Evolutionary conservation across 305 asterid species (phyloP).

Genomic region (Plantago rigida): DNA sequence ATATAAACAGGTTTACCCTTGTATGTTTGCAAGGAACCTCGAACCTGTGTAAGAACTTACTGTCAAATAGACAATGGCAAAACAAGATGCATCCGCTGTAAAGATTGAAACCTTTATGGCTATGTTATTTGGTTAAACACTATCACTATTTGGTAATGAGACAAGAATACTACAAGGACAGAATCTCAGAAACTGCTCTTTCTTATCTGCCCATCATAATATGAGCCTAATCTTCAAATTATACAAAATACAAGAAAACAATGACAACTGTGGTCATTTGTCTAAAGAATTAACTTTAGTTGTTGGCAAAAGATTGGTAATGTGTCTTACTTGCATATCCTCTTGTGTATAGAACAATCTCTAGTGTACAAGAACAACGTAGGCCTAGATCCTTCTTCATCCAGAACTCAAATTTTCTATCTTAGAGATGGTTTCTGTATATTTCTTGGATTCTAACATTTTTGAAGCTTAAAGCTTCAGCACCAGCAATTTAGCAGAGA

Average conservation of each 20-base stretch:
- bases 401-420: too few relatives aligned
- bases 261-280: neutral
- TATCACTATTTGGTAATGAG: too few relatives aligned
- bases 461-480: neutral
- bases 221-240: neutral
- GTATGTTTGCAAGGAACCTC: too few relatives aligned
- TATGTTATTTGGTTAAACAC: too few relatives aligned
- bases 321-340: conserved; percentile 3
- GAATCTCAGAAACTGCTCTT: too few relatives aligned
- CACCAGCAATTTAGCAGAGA: neutral
- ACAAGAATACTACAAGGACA: neutral
- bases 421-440: too few relatives aligned
- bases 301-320: neutral
- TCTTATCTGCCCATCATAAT: neutral
- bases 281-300: neutral
- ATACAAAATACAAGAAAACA: neutral
- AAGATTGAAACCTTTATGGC: too few relatives aligned
- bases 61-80: too few relatives aligned
- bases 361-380: neutral
- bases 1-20: too few relatives aligned
- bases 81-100: too few relatives aligned
- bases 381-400: neutral
- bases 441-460: too few relatives aligned
- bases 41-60: too few relatives aligned
- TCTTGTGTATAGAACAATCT: neutral